Conservation (phyloP, 192 early-diverging fungal genomes). For the Coemansia asiatica region DNA sequence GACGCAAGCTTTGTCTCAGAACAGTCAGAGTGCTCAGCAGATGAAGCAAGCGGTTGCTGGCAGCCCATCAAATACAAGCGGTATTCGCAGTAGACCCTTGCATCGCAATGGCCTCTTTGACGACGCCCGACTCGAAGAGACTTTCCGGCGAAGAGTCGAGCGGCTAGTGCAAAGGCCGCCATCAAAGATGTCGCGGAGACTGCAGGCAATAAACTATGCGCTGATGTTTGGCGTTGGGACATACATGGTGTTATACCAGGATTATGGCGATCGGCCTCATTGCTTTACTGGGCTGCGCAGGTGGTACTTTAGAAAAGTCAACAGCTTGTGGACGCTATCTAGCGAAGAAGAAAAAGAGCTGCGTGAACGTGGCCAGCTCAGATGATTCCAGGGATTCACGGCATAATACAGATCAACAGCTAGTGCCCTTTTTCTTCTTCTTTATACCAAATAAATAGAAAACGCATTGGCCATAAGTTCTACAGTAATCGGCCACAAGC, state of each 20-base stretch:
- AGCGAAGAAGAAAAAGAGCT: slow-evolving; percentile 50
- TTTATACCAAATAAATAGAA: background rate
- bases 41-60: background rate
- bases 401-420: background rate
- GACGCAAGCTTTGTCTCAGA: background rate
- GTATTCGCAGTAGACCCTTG: slow-evolving; percentile 28
- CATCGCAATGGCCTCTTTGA: slow-evolving; percentile 42
- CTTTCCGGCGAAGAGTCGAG: slow-evolving; percentile 47
- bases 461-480: background rate
- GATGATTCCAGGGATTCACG: background rate
- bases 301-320: slow-evolving; percentile 49
- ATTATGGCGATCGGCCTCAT: slow-evolving; percentile 41
- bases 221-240: slow-evolving; percentile 49
- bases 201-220: slow-evolving; percentile 45
- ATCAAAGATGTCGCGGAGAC: slow-evolving; percentile 35
- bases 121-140: slow-evolving; percentile 37
- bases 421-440: background rate
- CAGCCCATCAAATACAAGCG: background rate
- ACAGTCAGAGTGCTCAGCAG: too few species aligned
- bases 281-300: slow-evolving; percentile 46
- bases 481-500: background rate
- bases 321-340: slow-evolving; percentile 45
- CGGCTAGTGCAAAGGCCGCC: slow-evolving; percentile 36
- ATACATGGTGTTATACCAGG: slow-evolving; percentile 46
- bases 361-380: slow-evolving; percentile 45